Evolutionary conservation across 345 rosid species (phyloP).

Genomic region (Eucalyptus sp.): DNA sequence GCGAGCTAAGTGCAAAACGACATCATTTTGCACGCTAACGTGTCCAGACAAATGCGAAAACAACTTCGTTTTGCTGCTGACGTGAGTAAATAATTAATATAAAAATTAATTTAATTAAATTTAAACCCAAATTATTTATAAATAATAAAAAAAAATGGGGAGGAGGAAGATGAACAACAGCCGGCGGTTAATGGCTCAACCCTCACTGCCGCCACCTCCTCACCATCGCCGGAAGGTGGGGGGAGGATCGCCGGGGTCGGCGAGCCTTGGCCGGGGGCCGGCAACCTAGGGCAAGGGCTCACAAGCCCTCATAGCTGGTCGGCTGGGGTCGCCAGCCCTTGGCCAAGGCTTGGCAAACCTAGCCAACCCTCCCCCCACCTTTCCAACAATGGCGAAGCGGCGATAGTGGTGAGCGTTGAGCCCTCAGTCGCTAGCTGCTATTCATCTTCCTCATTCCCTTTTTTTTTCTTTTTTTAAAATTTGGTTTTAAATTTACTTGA

Average conservation of each 20-base stretch:
- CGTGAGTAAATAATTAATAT: no score
- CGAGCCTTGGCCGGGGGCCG: fast-evolving
- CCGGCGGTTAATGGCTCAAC: fast-evolving
- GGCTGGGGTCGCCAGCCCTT: fast-evolving
- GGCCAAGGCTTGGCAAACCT: fast-evolving
- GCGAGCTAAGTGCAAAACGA: fast-evolving
- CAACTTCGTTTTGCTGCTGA: fast-evolving
- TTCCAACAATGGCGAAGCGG: fast-evolving
- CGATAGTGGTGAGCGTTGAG: fast-evolving
- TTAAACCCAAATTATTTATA: no score
- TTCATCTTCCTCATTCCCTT: no score
- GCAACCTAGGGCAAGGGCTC: fast-evolving
- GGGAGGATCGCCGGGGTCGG: fast-evolving
- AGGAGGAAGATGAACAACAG: no score
- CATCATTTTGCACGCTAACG: fast-evolving
- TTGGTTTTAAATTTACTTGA: no score
- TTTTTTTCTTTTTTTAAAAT: no score
- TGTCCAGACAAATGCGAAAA: no score
- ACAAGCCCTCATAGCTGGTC: no score
- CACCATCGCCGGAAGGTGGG: fast-evolving
- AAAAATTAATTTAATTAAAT: no score
- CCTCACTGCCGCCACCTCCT: fast-evolving
- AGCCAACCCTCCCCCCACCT: fast-evolving
- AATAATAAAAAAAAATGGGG: no score
- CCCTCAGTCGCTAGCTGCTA: fast-evolving